Percentiles rank a stretch among this genome's conserved stretches.
Conservation (phyloP, 345 rosid species). For the Adansonia digitata region DNA sequence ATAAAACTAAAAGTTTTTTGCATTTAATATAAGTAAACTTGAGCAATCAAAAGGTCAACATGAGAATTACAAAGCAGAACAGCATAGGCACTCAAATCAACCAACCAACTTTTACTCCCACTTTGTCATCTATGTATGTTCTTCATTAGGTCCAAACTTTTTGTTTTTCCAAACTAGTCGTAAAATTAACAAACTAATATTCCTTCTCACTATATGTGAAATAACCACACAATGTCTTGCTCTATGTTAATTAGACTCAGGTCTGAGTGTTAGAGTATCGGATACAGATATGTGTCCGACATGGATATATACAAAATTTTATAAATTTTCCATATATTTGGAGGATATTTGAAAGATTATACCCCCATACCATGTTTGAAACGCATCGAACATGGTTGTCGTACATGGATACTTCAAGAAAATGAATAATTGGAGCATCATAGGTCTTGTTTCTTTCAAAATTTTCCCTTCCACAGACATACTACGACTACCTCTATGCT, state of each 20-base stretch:
- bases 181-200: not conserved
- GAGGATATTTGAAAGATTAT: too few relatives aligned
- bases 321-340: too few relatives aligned
- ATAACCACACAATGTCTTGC: not conserved
- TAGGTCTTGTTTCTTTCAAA: not conserved
- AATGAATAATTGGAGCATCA: too few relatives aligned
- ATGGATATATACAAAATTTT: too few relatives aligned
- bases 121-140: not conserved
- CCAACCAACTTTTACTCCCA: not conserved
- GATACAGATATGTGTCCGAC: too few relatives aligned
- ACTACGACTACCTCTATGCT: not conserved
- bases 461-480: not conserved
- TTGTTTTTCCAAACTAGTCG: not conserved
- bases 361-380: too few relatives aligned
- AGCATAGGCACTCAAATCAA: not conserved
- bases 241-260: too few relatives aligned
- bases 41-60: not conserved
- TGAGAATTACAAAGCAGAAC: not conserved
- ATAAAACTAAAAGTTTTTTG: not conserved
- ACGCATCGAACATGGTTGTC: too few relatives aligned
- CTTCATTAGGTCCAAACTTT: not conserved
- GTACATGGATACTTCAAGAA: too few relatives aligned
- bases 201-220: not conserved
- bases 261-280: too few relatives aligned
- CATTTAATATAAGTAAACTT: not conserved